phyloP scores from a whole-genome alignment of 805 yeast species.

The Phaffomyces thermotolerans region DNA sequence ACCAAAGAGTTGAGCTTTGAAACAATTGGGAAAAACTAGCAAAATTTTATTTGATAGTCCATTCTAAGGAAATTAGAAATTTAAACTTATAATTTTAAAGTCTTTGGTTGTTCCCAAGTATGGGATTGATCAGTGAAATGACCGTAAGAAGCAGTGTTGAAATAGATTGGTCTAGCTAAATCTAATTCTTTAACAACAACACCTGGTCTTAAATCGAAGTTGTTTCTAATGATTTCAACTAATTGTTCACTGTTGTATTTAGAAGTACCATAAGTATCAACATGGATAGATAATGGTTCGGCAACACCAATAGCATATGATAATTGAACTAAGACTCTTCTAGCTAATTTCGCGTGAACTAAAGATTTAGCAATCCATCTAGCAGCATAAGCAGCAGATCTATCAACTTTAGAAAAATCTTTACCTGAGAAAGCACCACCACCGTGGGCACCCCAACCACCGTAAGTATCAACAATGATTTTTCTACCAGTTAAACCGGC shows the following conservation, averaged over 20 bases:
- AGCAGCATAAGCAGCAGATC: conserved; percentile 99
- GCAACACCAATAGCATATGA: conserved; percentile 99
- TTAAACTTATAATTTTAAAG: conserved; percentile 44
- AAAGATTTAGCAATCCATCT: conserved; percentile 99
- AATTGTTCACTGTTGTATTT: conserved; percentile 82
- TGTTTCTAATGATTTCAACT: conserved; percentile 83
- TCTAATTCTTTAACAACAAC: conserved; percentile 93
- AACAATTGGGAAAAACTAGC: not conserved
- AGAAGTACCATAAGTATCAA: conserved; percentile 98
- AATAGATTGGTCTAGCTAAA: conserved; percentile 98
- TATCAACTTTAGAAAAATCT: conserved; percentile 99
- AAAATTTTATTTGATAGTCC: no score
- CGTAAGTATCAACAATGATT: conserved; percentile 98
- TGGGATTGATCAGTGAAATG: conserved; percentile 99
- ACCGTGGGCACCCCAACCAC: conserved; percentile 99
- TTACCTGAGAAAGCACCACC: conserved; percentile 99
- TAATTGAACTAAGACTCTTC: conserved; percentile 96
- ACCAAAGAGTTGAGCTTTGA: conserved; percentile 10
- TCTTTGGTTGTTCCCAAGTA: conserved; percentile 98
- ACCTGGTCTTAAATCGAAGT: conserved; percentile 99
- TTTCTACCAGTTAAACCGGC: conserved; percentile 99
- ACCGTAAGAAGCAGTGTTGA: conserved; percentile 98
- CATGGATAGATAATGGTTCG: conserved; percentile 96
- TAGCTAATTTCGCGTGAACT: conserved; percentile 89
- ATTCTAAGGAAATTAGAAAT: no score